Evolutionary conservation across 441 rosid genomes (phyloP).

Genomic region (Gossypium schwendimanii): DNA sequence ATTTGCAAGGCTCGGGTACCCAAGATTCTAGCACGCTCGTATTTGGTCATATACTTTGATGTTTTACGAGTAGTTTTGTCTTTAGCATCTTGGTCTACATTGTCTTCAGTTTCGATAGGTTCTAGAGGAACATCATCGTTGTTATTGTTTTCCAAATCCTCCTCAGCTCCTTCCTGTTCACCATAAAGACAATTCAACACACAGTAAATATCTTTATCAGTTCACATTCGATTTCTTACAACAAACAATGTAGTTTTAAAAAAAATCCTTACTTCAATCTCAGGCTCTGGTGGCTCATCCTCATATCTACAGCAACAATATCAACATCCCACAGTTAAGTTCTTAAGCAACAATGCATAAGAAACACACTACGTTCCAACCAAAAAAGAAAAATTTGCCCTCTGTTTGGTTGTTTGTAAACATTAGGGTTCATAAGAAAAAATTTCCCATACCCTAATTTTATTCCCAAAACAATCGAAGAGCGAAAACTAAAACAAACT

Average conservation of each 20-base stretch:
- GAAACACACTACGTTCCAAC: not conserved
- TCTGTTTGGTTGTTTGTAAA: not conserved
- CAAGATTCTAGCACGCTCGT: conserved; percentile 75
- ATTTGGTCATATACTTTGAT: conserved; percentile 70
- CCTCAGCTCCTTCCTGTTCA: not conserved
- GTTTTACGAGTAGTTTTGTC: conserved; percentile 49
- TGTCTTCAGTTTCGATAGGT: not conserved
- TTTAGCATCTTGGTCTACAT: not conserved
- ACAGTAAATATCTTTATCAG: not conserved
- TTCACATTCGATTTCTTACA: not conserved
- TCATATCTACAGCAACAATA: conserved; percentile 48
- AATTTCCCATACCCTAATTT: not conserved
- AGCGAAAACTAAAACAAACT: not conserved
- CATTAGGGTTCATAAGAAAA: not conserved
- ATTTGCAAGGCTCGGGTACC: conserved; percentile 86
- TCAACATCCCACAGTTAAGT: not conserved
- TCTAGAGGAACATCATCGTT: not conserved
- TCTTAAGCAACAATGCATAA: not conserved
- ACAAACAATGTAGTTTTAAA: not conserved
- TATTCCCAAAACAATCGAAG: not conserved
- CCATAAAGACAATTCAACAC: not conserved
- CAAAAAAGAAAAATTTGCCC: not conserved
- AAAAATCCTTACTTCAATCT: conserved; percentile 47
- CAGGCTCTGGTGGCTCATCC: conserved; percentile 83
- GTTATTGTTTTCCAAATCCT: not conserved